These are phyloP conservation scores for Backusella psychrophila DNA, from an alignment of 192 early-diverging fungal species.

Conservation along the genomic window DNA sequence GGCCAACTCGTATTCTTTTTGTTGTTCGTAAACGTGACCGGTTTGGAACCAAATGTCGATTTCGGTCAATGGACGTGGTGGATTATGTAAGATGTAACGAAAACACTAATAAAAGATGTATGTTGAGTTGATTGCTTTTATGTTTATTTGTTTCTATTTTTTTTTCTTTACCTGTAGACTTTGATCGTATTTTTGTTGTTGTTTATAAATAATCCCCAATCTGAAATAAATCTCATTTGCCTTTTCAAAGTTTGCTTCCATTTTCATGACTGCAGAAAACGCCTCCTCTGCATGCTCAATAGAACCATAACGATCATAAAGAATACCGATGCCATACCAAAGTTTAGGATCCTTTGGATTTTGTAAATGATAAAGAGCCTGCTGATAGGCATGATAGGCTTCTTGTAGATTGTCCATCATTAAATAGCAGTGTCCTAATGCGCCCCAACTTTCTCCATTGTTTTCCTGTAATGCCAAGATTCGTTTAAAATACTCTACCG, in stretches of 20 bases:
- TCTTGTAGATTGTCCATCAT: conserved; percentile 95
- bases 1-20: conserved; percentile 78
- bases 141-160: not conserved
- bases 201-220: conserved; percentile 97
- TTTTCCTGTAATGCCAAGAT: conserved; percentile 76
- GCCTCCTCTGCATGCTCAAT: conserved; percentile 97
- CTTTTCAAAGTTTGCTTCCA: conserved; percentile 97
- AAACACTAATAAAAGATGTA: conserved; percentile 65
- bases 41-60: conserved; percentile 98
- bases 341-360: conserved; percentile 96
- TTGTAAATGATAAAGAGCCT: conserved; percentile 87
- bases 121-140: not conserved
- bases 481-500: conserved; percentile 90
- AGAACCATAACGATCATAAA: conserved; percentile 97
- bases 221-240: conserved; percentile 98
- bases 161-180: conserved; percentile 55
- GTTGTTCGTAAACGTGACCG: conserved; percentile 94
- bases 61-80: conserved; percentile 89
- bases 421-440: conserved; percentile 93
- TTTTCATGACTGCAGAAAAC: conserved; percentile 90
- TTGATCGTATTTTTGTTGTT: conserved; percentile 75
- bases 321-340: conserved; percentile 98
- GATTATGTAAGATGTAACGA: conserved; percentile 80
- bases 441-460: conserved; percentile 95
- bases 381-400: conserved; percentile 94